A percentile compares a stretch with the other conserved stretches of the same genome.
These are phyloP conservation scores for Scutellaria barbata DNA, from an alignment of 257 asterid genomes.

Conservation along the genomic window DNA sequence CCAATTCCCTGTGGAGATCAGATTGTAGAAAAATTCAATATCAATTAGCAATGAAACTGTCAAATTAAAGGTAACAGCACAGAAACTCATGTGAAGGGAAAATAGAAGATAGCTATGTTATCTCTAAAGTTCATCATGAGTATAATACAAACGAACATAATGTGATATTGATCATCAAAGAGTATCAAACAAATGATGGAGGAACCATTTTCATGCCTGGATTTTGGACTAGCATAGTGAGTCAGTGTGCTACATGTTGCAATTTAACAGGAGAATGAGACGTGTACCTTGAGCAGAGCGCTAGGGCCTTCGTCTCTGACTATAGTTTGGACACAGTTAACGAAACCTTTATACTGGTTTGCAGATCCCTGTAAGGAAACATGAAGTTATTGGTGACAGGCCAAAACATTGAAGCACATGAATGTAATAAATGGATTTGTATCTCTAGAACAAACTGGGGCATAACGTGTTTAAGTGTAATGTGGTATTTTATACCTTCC, in stretches of 20 bases:
- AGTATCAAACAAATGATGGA: not conserved
- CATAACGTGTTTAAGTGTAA: not conserved
- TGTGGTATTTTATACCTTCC: not conserved
- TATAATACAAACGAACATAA: no score
- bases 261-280: constrained; percentile 19
- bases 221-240: not conserved
- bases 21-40: not conserved
- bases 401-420: constrained; percentile 17
- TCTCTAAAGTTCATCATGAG: no score
- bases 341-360: constrained; percentile 78
- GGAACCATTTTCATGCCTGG: constrained; percentile 13
- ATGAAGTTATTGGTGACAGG: constrained; percentile 29
- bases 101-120: not conserved
- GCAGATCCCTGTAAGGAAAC: constrained; percentile 72
- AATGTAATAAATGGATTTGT: not conserved
- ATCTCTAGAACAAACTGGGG: not conserved
- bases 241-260: not conserved
- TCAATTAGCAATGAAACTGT: not conserved
- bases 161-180: not conserved
- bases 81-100: not conserved
- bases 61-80: not conserved
- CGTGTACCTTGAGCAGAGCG: constrained; percentile 78
- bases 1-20: constrained; percentile 68
- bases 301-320: constrained; percentile 81
- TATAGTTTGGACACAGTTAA: constrained; percentile 80